Evolutionary conservation across 2,329 filamentous ascomycete genomes (phyloP).

Genomic region (Colletotrichum tofieldiae): DNA sequence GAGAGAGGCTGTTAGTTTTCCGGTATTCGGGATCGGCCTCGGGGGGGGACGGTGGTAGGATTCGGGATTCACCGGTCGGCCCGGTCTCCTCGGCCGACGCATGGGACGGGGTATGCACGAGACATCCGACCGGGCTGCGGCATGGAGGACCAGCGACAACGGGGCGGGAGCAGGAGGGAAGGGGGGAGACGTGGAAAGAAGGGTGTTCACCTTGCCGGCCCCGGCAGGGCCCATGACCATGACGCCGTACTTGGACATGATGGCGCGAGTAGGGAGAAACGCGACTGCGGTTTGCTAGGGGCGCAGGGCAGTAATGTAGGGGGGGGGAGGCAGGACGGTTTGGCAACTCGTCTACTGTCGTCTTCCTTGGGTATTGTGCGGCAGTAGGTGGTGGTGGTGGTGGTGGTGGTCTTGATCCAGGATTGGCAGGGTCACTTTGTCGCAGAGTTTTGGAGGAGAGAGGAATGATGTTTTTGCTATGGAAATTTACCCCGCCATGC

Average conservation of each 20-base stretch:
- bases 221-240: constrained; percentile 97
- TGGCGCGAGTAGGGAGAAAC: constrained; percentile 45
- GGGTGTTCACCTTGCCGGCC: constrained; percentile 81
- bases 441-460: constrained; percentile 18
- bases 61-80: background rate
- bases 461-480: constrained; percentile 30
- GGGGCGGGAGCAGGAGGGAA: background rate
- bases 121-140: constrained; percentile 1
- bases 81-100: background rate
- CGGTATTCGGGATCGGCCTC: background rate
- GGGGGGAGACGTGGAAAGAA: background rate
- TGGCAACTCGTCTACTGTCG: background rate
- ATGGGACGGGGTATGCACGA: background rate
- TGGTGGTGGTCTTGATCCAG: background rate
- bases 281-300: constrained; percentile 2
- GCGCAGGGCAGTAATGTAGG: constrained; percentile 19
- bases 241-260: constrained; percentile 94
- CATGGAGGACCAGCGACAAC: constrained; percentile 15
- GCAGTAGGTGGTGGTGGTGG: background rate
- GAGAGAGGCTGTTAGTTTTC: background rate
- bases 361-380: background rate
- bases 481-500: constrained; percentile 43
- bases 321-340: constrained; percentile 14
- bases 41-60: background rate
- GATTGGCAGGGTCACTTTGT: constrained; percentile 17